Evolutionary conservation across 2,329 filamentous ascomycete genomes (phyloP), one percentile per base, ranked within the genome.

Genomic region (Tympanopsis confertula): DNA sequence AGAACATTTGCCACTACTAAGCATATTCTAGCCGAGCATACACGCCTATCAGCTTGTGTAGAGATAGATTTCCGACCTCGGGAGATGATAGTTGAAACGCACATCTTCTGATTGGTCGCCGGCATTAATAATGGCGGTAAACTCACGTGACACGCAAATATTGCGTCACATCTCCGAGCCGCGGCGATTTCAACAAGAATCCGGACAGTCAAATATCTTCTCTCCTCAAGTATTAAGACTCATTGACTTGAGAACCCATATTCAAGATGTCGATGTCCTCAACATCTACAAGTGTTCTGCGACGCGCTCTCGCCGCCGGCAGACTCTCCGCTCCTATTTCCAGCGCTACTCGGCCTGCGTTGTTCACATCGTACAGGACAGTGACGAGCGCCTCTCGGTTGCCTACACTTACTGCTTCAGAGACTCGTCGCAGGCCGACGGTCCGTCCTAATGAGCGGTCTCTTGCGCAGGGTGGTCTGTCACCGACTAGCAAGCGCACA

Each of bases 401-500:
- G 30, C 30, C 30, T 33, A 15, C 30, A 7, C 10, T 33, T 7
- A 33, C 30, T 13, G 7, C 30, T 15, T 33, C 30, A 12, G 30
- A 33, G 30, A 33, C 30, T 17, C 30, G 30, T 10, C 30, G 53
- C 38, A 56, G 68, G 49, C 68, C 68, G 20, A 61, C 54, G 5
- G 44, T 69, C 45, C 57, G 57, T 24, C 56, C 61, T 19, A 45
- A 54, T 13, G 52, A 57, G 33, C 61, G 65, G 42, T 64, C 63
- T 35, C 50, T 56, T 33, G 30, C 15, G 7, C 30, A 33, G 7
- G 17, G 17, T 15, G 30, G 30, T 12, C 30, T 15, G 10, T 33
- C 53, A n/a, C 52, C 58, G 18, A 55, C 52, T 18, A 58, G 59
- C 40, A 61, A 57, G 42, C 80, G 89, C 45, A 87, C 78, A 18